A percentile compares a stretch with the other conserved stretches of the same genome.
Evolutionary conservation across 2,329 filamentous ascomycete genomes (phyloP).

Genomic region (Dothistroma pini): DNA sequence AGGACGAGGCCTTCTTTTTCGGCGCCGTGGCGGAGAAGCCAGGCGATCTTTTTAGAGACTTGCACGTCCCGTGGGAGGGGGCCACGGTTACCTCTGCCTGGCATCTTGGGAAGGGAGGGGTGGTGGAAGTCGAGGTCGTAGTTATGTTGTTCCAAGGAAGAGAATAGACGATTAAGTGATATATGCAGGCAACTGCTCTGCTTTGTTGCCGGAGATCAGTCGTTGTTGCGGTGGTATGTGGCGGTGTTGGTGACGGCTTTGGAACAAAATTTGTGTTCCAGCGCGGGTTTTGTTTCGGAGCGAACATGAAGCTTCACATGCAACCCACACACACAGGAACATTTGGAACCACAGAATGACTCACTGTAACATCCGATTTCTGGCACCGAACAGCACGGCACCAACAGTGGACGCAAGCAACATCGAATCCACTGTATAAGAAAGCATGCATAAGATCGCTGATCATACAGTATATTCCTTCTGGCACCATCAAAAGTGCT

Average conservation of each 20-base stretch:
- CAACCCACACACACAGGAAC: not conserved
- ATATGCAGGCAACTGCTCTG: not conserved
- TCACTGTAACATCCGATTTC: not conserved
- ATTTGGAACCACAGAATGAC: not conserved
- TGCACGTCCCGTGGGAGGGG: constrained; percentile 28
- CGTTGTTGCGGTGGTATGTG: not conserved
- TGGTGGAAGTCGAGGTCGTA: not conserved
- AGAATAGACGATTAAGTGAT: not conserved
- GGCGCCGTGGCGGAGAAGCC: constrained; percentile 60
- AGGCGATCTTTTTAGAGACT: constrained; percentile 37
- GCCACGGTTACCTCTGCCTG: constrained; percentile 10
- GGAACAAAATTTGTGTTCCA: not conserved
- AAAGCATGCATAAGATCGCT: not conserved
- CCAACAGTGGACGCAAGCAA: not conserved
- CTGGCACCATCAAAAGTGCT: not conserved
- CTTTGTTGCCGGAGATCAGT: not conserved
- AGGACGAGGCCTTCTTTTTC: constrained; percentile 57
- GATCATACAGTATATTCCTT: not conserved
- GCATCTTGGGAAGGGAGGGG: constrained; percentile 5
- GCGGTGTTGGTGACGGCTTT: not conserved
- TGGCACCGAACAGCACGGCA: not conserved
- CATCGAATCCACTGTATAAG: not conserved
- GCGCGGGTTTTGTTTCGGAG: not conserved
- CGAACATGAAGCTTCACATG: constrained; percentile 1
- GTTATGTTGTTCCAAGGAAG: not conserved